A percentile compares a stretch with the other conserved stretches of the same genome.
Evolutionary conservation across 2,329 filamentous ascomycete genomes (phyloP).

Genomic region (Exophiala alcalophila): DNA sequence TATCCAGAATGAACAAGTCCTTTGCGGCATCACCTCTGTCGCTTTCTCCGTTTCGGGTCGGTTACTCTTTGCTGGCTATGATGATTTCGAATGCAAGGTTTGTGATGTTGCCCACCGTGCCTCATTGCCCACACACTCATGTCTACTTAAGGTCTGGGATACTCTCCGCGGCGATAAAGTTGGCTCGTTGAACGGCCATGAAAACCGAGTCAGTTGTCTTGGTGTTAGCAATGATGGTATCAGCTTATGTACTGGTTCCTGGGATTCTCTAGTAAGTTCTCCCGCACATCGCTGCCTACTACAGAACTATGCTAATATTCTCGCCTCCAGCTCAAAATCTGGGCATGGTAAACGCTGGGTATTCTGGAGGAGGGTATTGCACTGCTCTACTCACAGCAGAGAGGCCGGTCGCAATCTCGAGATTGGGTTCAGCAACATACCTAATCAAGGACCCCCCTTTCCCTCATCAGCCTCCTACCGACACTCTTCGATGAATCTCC

Average conservation of each 20-base stretch:
- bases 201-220: slow-evolving; percentile 97
- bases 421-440: slow-evolving; percentile 5
- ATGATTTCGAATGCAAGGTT: slow-evolving; percentile 99
- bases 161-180: slow-evolving; percentile 95
- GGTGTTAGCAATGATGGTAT: slow-evolving; percentile 99
- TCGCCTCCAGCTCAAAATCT: slow-evolving; percentile 71
- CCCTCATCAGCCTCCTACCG: slow-evolving; percentile 4
- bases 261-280: slow-evolving; percentile 89
- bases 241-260: slow-evolving; percentile 98
- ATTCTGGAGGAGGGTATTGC: slow-evolving; percentile 11
- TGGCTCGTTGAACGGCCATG: slow-evolving; percentile 91
- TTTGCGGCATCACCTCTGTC: slow-evolving; percentile 97
- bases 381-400: slow-evolving; percentile 13
- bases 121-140: slow-evolving; percentile 29
- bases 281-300: slow-evolving; percentile 1
- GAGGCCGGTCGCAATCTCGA: slow-evolving; percentile 5
- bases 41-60: slow-evolving; percentile 96
- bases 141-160: slow-evolving; percentile 78
- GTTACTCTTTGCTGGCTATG: slow-evolving; percentile 93
- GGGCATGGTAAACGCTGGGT: slow-evolving; percentile 63
- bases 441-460: slow-evolving; percentile 4
- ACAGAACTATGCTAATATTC: slow-evolving; percentile 33
- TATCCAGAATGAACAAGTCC: slow-evolving; percentile 83
- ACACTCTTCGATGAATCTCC: slow-evolving; percentile 7
- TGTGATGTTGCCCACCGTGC: slow-evolving; percentile 33